Evolutionary conservation across 2,329 filamentous ascomycete genomes (phyloP).

Genomic region (Calonectria multiphialidica): DNA sequence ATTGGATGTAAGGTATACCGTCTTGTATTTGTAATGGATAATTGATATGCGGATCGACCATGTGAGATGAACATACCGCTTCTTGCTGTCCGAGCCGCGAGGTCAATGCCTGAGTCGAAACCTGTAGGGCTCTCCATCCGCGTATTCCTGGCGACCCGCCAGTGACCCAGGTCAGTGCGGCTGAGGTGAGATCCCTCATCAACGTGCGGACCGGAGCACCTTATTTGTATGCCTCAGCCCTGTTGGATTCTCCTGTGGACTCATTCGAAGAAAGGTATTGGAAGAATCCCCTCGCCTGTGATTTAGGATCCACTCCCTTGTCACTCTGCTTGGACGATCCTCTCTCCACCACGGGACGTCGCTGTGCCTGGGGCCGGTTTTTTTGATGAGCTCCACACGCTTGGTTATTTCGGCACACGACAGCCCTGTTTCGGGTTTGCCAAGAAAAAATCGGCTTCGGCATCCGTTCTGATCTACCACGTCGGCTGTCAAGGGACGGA

Average conservation of each 20-base stretch:
- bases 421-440: not conserved
- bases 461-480: not conserved
- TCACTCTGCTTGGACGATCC: not conserved
- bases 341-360: not conserved
- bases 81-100: not conserved
- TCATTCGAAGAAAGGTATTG: not conserved
- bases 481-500: too few relatives aligned
- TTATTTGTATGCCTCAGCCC: conserved; percentile 6
- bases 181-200: not conserved
- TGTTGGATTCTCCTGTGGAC: not conserved
- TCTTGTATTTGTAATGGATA: too few relatives aligned
- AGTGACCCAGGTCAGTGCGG: not conserved
- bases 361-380: not conserved
- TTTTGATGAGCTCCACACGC: not conserved
- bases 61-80: not conserved
- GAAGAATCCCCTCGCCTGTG: not conserved
- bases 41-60: not conserved
- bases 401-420: not conserved
- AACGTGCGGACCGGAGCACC: not conserved
- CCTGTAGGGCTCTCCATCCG: not conserved
- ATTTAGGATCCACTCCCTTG: not conserved
- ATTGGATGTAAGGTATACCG: too few relatives aligned
- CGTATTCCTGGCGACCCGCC: not conserved
- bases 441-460: not conserved
- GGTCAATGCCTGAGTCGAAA: not conserved